A percentile compares a stretch with the other conserved stretches of the same genome.
Evolutionary conservation across 306 rosid genomes (phyloP).

Genomic region (Hippophae rhamnoides): DNA sequence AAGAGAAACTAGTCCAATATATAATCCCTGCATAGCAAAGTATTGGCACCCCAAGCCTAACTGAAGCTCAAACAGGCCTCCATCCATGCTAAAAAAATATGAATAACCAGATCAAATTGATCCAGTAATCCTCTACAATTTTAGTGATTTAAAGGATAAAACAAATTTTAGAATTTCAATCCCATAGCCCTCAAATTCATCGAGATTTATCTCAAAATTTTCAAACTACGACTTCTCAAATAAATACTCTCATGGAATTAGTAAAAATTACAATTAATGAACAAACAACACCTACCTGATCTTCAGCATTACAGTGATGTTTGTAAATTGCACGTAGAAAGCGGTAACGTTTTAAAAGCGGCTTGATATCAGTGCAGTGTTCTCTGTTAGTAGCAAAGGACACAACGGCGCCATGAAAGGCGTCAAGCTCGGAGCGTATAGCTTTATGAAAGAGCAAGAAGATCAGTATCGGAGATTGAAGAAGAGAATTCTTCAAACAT

Average conservation of each 20-base stretch:
- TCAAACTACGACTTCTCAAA: too few relatives aligned
- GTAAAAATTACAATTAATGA: not conserved
- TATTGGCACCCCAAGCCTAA: not conserved
- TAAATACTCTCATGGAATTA: too few relatives aligned
- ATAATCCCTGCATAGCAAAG: not conserved
- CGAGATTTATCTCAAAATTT: too few relatives aligned
- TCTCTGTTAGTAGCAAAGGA: conserved; percentile 22
- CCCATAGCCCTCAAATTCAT: too few relatives aligned
- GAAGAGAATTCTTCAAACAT: conserved; percentile 16
- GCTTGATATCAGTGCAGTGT: conserved; percentile 2
- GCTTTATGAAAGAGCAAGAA: conserved; percentile 46
- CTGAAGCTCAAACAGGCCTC: too few relatives aligned
- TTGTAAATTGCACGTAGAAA: conserved; percentile 19
- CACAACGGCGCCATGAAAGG: conserved; percentile 29
- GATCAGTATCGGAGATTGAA: conserved; percentile 34
- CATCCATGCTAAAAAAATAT: too few relatives aligned
- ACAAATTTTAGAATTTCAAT: too few relatives aligned
- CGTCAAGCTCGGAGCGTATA: conserved; percentile 38
- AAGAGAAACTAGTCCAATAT: not conserved
- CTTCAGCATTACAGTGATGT: conserved; percentile 26
- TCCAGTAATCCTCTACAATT: too few relatives aligned
- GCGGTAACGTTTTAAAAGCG: conserved; percentile 16
- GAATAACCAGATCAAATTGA: too few relatives aligned
- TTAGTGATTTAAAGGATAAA: too few relatives aligned
- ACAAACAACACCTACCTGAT: conserved; percentile 12